Percentiles rank a stretch among this genome's conserved stretches.
phyloP scores from a whole-genome alignment of 805 yeast species.

The Wickerhamiella azymoides region DNA sequence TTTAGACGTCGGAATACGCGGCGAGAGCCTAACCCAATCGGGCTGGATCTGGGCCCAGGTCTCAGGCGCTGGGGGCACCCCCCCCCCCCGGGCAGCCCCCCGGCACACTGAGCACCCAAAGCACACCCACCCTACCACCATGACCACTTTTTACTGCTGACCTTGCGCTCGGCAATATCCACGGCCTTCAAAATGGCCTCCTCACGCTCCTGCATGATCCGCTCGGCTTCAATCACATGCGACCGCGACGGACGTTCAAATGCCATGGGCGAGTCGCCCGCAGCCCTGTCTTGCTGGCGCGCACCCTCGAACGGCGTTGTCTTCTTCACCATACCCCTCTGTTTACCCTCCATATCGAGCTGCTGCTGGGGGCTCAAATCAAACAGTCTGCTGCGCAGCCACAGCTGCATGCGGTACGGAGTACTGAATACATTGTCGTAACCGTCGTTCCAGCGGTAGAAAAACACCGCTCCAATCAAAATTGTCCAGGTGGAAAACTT shows the following conservation, averaged over 20 bases:
- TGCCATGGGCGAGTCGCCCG: constrained; percentile 28
- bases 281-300: constrained; percentile 2
- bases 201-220: constrained; percentile 53
- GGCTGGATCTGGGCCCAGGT: too few relatives aligned
- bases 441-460: constrained; percentile 77
- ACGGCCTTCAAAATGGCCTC: constrained; percentile 37
- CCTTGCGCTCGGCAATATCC: constrained; percentile 30
- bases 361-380: constrained; percentile 48
- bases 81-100: too few relatives aligned
- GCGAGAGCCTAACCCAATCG: too few relatives aligned
- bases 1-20: too few relatives aligned
- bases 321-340: constrained; percentile 21
- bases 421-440: constrained; percentile 60
- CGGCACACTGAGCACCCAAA: too few relatives aligned
- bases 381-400: constrained; percentile 38
- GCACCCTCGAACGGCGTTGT: constrained; percentile 10
- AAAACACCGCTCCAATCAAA: constrained; percentile 48
- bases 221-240: constrained; percentile 63
- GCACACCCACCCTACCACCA: too few relatives aligned
- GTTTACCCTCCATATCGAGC: constrained; percentile 40
- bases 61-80: too few relatives aligned
- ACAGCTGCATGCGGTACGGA: constrained; percentile 48
- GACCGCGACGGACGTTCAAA: constrained; percentile 56
- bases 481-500: constrained; percentile 36
- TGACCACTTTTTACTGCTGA: constrained; percentile 3